phyloP scores from a whole-genome alignment of 352 stramenopile genomes.

The Phytophthora melonis region DNA sequence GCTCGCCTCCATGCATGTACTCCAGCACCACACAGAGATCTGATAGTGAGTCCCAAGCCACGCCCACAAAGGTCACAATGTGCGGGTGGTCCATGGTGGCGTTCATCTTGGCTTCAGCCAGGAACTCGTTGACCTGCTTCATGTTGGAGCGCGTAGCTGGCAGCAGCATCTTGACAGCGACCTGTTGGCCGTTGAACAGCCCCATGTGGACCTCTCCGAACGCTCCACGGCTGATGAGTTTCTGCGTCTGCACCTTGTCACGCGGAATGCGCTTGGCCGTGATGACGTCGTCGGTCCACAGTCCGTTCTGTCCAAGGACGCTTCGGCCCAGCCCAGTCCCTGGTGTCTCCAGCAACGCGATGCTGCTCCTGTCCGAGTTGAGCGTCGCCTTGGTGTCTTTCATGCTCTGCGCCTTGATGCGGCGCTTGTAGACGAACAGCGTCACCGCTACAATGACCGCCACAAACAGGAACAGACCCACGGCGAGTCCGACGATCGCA shows the following conservation, averaged over 20 bases:
- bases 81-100: constrained; percentile 54
- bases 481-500: constrained; percentile 12
- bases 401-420: constrained; percentile 15
- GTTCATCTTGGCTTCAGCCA: constrained; percentile 61
- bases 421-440: constrained; percentile 30
- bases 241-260: constrained; percentile 44
- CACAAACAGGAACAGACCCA: constrained; percentile 17
- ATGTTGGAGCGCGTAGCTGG: constrained; percentile 20
- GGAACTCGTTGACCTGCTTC: constrained; percentile 52
- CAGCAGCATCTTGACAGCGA: constrained; percentile 58
- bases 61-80: constrained; percentile 63
- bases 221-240: constrained; percentile 47
- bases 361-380: constrained; percentile 24
- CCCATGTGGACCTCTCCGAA: constrained; percentile 53
- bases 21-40: constrained; percentile 54
- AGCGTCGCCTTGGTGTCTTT: constrained; percentile 26
- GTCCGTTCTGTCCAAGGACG: constrained; percentile 25
- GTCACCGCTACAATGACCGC: constrained; percentile 25
- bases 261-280: constrained; percentile 43
- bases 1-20: constrained; percentile 48
- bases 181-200: constrained; percentile 45
- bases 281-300: constrained; percentile 47
- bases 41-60: constrained; percentile 55
- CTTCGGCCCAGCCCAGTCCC: constrained; percentile 8
- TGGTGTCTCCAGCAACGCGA: constrained; percentile 25